Evolutionary conservation across 495 filamentous ascomycete species (phyloP), one percentile per base, ranked within the genome.

Genomic region (Hypomontagnella monticulosa): DNA sequence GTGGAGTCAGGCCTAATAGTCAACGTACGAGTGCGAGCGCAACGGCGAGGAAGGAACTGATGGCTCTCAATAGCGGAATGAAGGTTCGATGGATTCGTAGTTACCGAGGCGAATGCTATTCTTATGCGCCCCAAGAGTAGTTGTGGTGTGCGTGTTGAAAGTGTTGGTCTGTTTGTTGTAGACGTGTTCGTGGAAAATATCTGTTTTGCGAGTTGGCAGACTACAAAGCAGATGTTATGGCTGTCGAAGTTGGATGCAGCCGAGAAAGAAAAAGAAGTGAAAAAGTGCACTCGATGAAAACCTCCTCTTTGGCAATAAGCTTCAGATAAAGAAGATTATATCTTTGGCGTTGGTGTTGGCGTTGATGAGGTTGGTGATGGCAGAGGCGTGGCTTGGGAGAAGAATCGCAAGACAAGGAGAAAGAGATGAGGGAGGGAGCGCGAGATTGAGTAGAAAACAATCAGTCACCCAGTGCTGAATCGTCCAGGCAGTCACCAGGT

Each of bases 191-290:
- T 47, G 19, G 55, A 46, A 53, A 56, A 57, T 9, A n/a, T 38
- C 44, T 48, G 56, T 51, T 57, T 54, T 14, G 57, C 38, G 27
- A 46, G 47, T 30, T 65, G 55, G 49, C 33, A 49, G 9, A 12
- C 23, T 5, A 60, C 42, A 54, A 67, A 65, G 58, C 67, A 65
- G 46, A 51, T 27, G 6, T 6, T 57, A 70, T 64, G 78, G 70
- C 75, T 71, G 59, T 63, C 75, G 73, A 80, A 80, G 72, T 78
- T 79, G 75, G 77, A 73, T 80, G 79, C 76, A 73, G 65, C 64
- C 75, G 71, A 67, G 61, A 66, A 55, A 36, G 34, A 61, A 52
- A 33, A 61, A 69, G 15, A 19, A 30, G 44, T n/a, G 32, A 53
- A 53, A 15, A 27, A 11, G 38, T 38, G 18, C 34, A 40, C 19